Conservation (phyloP, 305 asterid genomes). For the Solanum hybrid region DNA sequence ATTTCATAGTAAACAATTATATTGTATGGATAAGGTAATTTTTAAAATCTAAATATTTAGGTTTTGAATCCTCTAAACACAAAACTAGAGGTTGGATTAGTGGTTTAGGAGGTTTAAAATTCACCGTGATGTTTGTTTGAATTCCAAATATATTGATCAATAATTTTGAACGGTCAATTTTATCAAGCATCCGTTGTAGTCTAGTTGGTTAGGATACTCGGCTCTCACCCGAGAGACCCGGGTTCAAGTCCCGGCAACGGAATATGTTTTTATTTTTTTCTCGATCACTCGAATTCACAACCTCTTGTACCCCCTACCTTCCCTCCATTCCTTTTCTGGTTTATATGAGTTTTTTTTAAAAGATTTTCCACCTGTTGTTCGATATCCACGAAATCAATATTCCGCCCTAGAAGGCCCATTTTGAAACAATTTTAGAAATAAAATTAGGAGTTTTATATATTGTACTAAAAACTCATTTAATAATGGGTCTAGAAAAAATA, state of each 20-base stretch:
- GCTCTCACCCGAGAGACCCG: slow-evolving; percentile 98
- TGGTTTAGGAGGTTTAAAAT: not conserved
- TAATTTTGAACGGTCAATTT: not conserved
- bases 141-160: not conserved
- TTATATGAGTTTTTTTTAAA: no score
- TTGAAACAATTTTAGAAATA: not conserved
- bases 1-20: not conserved
- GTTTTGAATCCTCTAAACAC: not conserved
- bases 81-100: not conserved
- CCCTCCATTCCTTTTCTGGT: not conserved
- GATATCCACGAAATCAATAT: not conserved
- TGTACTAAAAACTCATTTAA: not conserved
- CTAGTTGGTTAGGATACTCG: slow-evolving; percentile 95
- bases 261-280: slow-evolving; percentile 9
- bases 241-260: slow-evolving; percentile 98
- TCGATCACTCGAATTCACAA: not conserved
- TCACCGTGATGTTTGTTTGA: not conserved
- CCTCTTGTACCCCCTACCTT: not conserved
- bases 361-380: no score
- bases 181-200: slow-evolving; percentile 29
- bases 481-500: not conserved
- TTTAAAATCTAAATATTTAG: not conserved
- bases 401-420: not conserved
- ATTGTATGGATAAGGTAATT: not conserved
- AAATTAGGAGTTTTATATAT: not conserved